phyloP scores from a whole-genome alignment of 257 asterid species.

The Nemophila menziesii region DNA sequence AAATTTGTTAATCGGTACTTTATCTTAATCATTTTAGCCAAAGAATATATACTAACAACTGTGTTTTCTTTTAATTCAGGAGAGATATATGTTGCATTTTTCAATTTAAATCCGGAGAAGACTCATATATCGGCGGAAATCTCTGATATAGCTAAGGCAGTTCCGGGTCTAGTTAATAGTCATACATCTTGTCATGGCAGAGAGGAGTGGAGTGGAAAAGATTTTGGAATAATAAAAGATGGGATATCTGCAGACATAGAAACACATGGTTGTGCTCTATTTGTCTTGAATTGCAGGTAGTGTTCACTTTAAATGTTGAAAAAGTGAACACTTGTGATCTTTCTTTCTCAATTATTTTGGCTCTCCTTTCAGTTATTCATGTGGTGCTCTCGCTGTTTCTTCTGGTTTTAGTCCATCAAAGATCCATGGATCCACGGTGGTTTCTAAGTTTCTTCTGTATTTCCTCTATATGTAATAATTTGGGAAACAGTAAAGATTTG shows the following conservation, averaged over 20 bases:
- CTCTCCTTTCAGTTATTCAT: too few species aligned
- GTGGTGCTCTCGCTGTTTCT: too few species aligned
- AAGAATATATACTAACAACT: neutral
- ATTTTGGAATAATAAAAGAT: slow-evolving; percentile 37
- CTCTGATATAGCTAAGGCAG: slow-evolving; percentile 34
- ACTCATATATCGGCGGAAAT: slow-evolving; percentile 31
- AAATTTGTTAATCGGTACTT: too few species aligned
- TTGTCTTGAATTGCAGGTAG: slow-evolving; percentile 44
- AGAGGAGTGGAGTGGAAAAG: slow-evolving; percentile 71
- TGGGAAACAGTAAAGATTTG: too few species aligned
- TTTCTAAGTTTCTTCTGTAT: too few species aligned
- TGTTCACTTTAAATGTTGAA: neutral
- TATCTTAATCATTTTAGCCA: too few species aligned
- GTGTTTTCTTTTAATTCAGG: slow-evolving; percentile 28
- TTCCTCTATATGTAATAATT: too few species aligned
- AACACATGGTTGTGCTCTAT: slow-evolving; percentile 61
- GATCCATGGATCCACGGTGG: too few species aligned
- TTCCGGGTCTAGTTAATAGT: slow-evolving; percentile 21
- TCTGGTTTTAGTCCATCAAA: too few species aligned
- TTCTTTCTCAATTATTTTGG: too few species aligned
- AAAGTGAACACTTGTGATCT: too few species aligned
- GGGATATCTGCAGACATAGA: slow-evolving; percentile 31
- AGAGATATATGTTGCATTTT: slow-evolving; percentile 65
- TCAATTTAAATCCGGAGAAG: slow-evolving; percentile 42
- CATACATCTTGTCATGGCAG: slow-evolving; percentile 29